Conservation (phyloP, 164 flowering plant genomes). For the Annona cherimola region DNA sequence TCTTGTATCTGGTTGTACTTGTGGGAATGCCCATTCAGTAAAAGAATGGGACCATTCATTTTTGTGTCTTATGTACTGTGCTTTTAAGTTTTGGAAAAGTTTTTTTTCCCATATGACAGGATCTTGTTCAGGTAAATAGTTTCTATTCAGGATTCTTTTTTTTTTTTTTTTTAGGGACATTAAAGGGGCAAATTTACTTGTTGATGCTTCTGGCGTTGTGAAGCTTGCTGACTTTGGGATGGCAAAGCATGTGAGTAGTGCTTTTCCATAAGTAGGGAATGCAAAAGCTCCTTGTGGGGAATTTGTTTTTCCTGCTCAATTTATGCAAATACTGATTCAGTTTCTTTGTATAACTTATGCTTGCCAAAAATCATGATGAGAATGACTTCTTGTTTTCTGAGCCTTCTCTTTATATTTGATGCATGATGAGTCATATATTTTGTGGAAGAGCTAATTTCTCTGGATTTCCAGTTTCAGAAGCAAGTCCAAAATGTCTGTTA, state of each 20-base stretch:
- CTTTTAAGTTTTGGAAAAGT: neutral
- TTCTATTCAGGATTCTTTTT: neutral
- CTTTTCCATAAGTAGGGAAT: neutral
- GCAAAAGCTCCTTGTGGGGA: neutral
- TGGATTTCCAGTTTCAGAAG: no score
- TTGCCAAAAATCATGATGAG: neutral
- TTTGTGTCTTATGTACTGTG: neutral
- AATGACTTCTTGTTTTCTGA: neutral
- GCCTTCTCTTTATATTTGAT: neutral
- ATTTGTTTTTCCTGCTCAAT: no score
- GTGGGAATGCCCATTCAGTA: neutral
- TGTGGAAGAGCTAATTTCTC: no score
- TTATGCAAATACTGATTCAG: neutral
- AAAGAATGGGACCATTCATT: neutral
- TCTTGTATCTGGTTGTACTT: neutral
- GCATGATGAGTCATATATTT: no score
- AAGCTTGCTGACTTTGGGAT: constrained; percentile 99
- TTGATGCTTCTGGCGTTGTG: constrained; percentile 85
- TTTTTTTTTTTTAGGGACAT: constrained; percentile 59
- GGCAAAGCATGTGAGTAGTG: constrained; percentile 86
- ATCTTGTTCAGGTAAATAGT: neutral
- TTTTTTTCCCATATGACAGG: neutral
- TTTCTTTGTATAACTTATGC: neutral
- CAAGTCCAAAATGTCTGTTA: no score
- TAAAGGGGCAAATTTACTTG: constrained; percentile 95